These are phyloP conservation scores for Maudiozyma bulderi DNA, from an alignment of 805 yeast genomes.

Conservation along the genomic window DNA sequence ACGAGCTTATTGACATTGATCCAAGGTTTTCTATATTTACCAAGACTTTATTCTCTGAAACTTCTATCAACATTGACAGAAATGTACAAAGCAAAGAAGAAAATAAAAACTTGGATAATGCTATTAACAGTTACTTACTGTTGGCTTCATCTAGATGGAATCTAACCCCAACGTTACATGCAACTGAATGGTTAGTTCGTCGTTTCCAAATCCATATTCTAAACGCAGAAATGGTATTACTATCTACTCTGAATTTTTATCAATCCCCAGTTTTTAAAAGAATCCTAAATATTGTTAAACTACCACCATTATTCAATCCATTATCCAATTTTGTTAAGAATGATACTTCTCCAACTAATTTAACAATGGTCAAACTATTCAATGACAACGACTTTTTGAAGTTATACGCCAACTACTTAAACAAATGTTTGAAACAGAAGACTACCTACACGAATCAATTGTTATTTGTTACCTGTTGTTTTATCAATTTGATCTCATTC, in stretches of 20 bases:
- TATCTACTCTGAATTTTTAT: constrained; percentile 76
- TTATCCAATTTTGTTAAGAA: constrained; percentile 56
- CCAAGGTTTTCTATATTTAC: constrained; percentile 63
- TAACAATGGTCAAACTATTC: constrained; percentile 63
- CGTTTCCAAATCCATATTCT: constrained; percentile 78
- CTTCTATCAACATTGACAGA: constrained; percentile 73
- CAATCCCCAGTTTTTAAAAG: constrained; percentile 64
- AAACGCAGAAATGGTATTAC: constrained; percentile 61
- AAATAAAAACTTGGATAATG: constrained; percentile 59
- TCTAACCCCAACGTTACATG: constrained; percentile 64
- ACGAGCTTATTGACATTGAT: constrained; percentile 62
- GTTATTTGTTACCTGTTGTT: constrained; percentile 67
- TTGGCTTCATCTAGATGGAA: constrained; percentile 70
- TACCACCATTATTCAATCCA: constrained; percentile 78
- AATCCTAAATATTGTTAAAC: constrained; percentile 57
- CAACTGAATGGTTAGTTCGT: constrained; percentile 92
- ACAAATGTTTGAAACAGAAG: constrained; percentile 37
- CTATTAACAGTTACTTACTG: constrained; percentile 64
- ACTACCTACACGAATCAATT: constrained; percentile 60
- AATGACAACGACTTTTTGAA: constrained; percentile 59
- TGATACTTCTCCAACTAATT: constrained; percentile 53
- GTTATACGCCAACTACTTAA: constrained; percentile 48
- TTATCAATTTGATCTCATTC: constrained; percentile 56
- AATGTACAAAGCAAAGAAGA: constrained; percentile 73
- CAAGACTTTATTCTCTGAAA: constrained; percentile 68